Percentiles rank a stretch among this genome's conserved stretches.
phyloP scores from a whole-genome alignment of 78 protist species.

The Dictyostelium citrinum region DNA sequence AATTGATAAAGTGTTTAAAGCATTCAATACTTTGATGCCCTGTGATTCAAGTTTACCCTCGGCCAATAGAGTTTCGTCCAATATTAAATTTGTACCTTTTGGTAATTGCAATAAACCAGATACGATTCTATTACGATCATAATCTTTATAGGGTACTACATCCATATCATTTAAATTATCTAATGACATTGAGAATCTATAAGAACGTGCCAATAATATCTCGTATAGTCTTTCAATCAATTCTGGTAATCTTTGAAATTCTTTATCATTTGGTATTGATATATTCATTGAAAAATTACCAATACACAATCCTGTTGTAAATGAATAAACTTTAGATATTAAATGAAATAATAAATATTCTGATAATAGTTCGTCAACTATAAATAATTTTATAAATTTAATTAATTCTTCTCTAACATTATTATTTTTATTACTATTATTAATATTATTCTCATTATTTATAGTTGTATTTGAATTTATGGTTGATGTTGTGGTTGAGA shows the following conservation, averaged over 20 bases:
- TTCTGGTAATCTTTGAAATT: background rate
- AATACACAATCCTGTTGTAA: constrained; percentile 12
- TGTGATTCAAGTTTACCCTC: constrained; percentile 41
- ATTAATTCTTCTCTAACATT: constrained; percentile 1
- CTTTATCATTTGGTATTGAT: background rate
- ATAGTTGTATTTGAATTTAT: background rate
- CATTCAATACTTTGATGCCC: background rate
- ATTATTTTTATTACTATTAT: background rate
- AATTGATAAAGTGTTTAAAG: background rate
- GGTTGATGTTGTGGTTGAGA: background rate
- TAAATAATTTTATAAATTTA: background rate
- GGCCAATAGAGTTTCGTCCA: constrained; percentile 32
- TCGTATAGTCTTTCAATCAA: background rate
- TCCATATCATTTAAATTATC: constrained; percentile 25
- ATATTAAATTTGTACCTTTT: constrained; percentile 47
- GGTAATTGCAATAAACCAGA: constrained; percentile 60
- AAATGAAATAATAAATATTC: constrained; percentile 44
- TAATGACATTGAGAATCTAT: background rate
- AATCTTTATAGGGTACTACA: constrained; percentile 41
- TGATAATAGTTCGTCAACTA: background rate
- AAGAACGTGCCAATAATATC: background rate
- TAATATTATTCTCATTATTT: background rate
- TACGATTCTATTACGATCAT: constrained; percentile 34
- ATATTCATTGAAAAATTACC: constrained; percentile 62
- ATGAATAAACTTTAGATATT: constrained; percentile 32